phyloP scores from a whole-genome alignment of 176 grass and related monocot species.

The Lolium rigidum region DNA sequence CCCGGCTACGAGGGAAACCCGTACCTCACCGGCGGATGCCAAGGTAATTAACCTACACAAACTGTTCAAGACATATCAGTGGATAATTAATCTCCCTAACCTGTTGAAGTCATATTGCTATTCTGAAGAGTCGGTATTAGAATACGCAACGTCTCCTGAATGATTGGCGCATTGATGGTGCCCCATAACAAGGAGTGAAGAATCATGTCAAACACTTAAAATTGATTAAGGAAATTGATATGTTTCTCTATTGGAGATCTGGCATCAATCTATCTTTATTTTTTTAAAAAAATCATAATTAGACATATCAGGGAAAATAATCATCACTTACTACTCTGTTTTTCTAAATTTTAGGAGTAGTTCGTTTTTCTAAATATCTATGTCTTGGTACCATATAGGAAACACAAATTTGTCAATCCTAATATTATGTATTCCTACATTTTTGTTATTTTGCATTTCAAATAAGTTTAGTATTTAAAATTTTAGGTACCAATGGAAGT shows the following conservation, averaged over 20 bases:
- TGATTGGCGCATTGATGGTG: too few species aligned
- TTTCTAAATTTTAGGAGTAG: too few species aligned
- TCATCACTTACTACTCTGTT: background rate
- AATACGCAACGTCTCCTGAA: too few species aligned
- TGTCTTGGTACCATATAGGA: background rate
- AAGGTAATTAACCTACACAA: background rate
- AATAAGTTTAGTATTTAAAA: background rate
- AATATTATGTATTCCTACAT: background rate
- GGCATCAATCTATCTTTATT: too few species aligned
- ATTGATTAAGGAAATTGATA: too few species aligned
- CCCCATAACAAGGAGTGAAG: too few species aligned
- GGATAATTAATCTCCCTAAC: too few species aligned
- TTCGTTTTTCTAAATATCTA: background rate
- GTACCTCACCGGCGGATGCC: background rate
- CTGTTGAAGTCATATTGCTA: too few species aligned
- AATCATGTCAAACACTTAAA: too few species aligned
- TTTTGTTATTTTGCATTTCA: background rate
- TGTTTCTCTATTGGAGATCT: too few species aligned
- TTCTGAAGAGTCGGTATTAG: too few species aligned
- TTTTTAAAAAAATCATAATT: too few species aligned
- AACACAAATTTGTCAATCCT: background rate
- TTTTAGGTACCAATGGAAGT: background rate
- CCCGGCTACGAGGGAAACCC: background rate
- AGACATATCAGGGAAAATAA: background rate
- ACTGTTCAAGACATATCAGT: background rate